phyloP scores from a whole-genome alignment of 2,329 filamentous ascomycete genomes.

The Penicillium sp. region DNA sequence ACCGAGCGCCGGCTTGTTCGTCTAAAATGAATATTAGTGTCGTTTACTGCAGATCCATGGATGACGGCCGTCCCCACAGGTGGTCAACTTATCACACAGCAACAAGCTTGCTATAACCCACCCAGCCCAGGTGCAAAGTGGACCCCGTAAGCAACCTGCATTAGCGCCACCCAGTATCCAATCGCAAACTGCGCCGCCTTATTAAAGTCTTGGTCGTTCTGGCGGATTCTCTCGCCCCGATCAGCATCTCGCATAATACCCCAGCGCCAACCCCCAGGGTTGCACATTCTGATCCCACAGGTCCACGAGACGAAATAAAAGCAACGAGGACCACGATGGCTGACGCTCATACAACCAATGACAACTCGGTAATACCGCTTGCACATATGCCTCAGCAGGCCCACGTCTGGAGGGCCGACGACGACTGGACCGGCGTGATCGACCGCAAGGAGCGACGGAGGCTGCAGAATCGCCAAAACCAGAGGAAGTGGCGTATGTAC shows the following conservation, averaged over 20 bases:
- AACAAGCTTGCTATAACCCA: not conserved
- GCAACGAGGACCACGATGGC: not conserved
- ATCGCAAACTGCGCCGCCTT: not conserved
- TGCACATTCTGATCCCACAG: not conserved
- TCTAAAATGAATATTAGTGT: slow-evolving; percentile 8
- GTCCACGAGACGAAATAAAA: not conserved
- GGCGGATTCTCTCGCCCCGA: not conserved
- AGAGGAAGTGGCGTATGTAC: slow-evolving; percentile 30
- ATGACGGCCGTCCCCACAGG: not conserved
- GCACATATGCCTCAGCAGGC: slow-evolving; percentile 25
- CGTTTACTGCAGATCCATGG: not conserved
- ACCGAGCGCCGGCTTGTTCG: slow-evolving; percentile 30
- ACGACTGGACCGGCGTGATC: slow-evolving; percentile 35
- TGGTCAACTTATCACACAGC: not conserved
- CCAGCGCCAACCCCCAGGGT: not conserved
- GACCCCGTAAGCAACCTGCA: slow-evolving; percentile 18
- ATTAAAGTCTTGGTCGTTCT: not conserved
- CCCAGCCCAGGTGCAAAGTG: not conserved
- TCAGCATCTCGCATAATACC: slow-evolving; percentile 3
- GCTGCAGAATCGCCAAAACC: slow-evolving; percentile 36
- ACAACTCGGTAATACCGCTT: not conserved
- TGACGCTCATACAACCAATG: not conserved
- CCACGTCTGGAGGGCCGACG: slow-evolving; percentile 16
- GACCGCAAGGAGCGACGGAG: slow-evolving; percentile 29
- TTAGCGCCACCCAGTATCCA: slow-evolving; percentile 5